Evolutionary conservation across 2,329 filamentous ascomycete species (phyloP), one percentile per base, ranked within the genome.

Genomic region (Bipolaris oryzae): DNA sequence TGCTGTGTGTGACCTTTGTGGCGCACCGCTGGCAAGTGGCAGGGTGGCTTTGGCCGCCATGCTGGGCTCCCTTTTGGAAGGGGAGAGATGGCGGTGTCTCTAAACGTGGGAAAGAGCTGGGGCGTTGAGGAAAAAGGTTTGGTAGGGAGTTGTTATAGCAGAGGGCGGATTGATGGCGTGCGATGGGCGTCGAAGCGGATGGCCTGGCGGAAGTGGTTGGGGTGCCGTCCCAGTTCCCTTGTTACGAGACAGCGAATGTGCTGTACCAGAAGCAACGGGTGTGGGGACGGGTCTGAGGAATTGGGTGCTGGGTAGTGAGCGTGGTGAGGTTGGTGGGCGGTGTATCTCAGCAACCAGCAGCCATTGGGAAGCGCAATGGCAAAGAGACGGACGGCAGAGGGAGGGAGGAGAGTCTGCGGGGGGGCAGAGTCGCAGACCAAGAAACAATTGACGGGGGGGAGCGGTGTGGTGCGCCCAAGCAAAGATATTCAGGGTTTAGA

Each of bases 381-480:
- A 45, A 50, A 59, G 61, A 57, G 60, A 62, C 65, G 57, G 55
- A 61, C 50, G 41, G 50, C 35, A 50, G 25, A 49, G 31, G 52
- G 42, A 46, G 56, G 44, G 41, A 34, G 49, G 54, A 59, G 38
- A 49, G 55, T 54, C 50, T 53, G 64, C 60, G 66, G 63, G 61
- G 48, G 48, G 50, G n/a, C 43, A 31, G 34, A 21, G 42, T 33
- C 49, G 25, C 50, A 23, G 54, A 34, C 18, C 25, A 63, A n/a
- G 61, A 54, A 63, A 61, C 38, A 64, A 64, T 67, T 59, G 63
- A 64, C 59, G 67, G 57, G 62, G 59, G 57, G 60, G 57, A 66
- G 70, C 68, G 70, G 70, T 72, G 70, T 71, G 69, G 58, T 60
- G 35, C 56, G 23, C 56, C 58, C 55, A 53, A 61, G 58, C 56